Conservation (phyloP, 805 yeast species). For the Candida broadrunensis region DNA sequence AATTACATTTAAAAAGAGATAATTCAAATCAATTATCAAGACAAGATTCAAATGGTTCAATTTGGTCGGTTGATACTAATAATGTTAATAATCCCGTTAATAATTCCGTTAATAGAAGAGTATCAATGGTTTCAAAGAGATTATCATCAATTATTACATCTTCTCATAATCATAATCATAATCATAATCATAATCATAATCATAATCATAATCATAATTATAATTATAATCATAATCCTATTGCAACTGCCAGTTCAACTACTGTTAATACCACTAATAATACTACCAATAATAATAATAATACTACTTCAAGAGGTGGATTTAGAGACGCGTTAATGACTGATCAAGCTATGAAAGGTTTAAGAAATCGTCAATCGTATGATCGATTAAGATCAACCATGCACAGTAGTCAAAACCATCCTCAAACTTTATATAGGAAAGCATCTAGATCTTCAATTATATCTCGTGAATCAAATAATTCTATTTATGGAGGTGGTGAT, state of each 20-base stretch:
- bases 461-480: conserved; percentile 26
- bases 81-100: conserved; percentile 3
- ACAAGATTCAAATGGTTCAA: background rate
- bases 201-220: background rate
- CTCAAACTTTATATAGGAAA: conserved; percentile 22
- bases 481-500: conserved; percentile 16
- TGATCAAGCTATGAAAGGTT: conserved; percentile 12
- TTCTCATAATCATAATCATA: background rate
- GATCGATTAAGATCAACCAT: conserved; percentile 18
- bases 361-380: conserved; percentile 21
- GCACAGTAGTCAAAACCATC: conserved; percentile 3
- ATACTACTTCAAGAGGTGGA: conserved; percentile 2
- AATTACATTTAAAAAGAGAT: conserved; percentile 34
- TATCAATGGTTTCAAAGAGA: background rate
- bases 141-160: background rate
- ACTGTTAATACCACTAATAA: conserved; percentile 24
- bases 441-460: conserved; percentile 33
- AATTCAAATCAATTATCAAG: background rate
- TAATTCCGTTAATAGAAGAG: background rate
- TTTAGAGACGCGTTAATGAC: conserved; percentile 8
- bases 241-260: conserved; percentile 26
- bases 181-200: background rate
- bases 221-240: conserved; percentile 4
- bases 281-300: background rate
- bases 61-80: conserved; percentile 35